Conservation (phyloP, 495 filamentous ascomycete genomes). For the Usnea hakonensis region DNA sequence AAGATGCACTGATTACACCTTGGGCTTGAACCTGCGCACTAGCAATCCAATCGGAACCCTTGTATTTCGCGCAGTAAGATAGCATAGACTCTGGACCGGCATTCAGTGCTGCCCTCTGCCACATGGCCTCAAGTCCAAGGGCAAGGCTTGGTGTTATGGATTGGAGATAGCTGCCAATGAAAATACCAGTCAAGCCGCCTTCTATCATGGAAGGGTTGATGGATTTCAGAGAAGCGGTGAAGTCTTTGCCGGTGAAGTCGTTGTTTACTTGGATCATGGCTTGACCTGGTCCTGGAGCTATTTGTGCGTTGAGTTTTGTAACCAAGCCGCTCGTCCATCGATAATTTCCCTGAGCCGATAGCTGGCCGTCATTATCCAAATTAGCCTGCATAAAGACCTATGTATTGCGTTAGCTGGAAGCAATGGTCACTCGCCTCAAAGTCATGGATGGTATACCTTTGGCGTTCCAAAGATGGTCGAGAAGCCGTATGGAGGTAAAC, state of each 20-base stretch:
- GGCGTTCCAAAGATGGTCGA: constrained; percentile 85
- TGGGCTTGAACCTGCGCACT: constrained; percentile 76
- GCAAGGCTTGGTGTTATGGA: constrained; percentile 81
- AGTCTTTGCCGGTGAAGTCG: constrained; percentile 89
- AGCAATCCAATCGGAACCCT: constrained; percentile 81
- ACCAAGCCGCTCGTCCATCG: constrained; percentile 69
- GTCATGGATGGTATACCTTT: constrained; percentile 32
- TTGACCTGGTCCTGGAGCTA: constrained; percentile 60
- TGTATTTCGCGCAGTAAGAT: constrained; percentile 86
- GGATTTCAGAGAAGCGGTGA: constrained; percentile 80
- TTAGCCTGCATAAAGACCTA: constrained; percentile 94
- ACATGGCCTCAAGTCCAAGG: constrained; percentile 85
- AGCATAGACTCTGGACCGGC: constrained; percentile 75
- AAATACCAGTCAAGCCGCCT: constrained; percentile 86
- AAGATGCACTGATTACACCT: constrained; percentile 81
- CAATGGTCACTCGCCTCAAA: not conserved
- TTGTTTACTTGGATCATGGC: constrained; percentile 85
- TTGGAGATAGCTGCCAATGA: constrained; percentile 91
- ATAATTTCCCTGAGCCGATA: constrained; percentile 82
- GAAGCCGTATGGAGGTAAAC: constrained; percentile 87
- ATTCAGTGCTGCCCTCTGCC: constrained; percentile 73
- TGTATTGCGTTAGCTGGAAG: constrained; percentile 13
- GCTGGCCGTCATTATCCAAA: constrained; percentile 77
- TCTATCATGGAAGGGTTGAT: constrained; percentile 91
- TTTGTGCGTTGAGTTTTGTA: constrained; percentile 77